Evolutionary conservation across 495 filamentous ascomycete species (phyloP).

Genomic region (Neurospora intermedia): DNA sequence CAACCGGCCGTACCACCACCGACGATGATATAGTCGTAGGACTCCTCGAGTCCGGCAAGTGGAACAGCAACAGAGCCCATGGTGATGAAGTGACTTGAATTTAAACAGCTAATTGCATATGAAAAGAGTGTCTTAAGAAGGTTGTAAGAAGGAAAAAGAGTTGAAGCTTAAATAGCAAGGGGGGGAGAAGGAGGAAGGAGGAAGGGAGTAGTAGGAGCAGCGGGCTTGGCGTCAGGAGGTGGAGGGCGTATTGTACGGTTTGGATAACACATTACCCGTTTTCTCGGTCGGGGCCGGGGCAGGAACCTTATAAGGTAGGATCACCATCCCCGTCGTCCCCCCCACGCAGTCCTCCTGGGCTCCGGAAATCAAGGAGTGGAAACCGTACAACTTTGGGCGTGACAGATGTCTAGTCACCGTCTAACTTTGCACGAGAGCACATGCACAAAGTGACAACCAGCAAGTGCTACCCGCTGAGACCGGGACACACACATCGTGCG

Average conservation of each 20-base stretch:
- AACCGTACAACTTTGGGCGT: not conserved
- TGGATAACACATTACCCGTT: not conserved
- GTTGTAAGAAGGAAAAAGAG: not conserved
- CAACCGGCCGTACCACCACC: constrained; percentile 84
- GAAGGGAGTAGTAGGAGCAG: not conserved
- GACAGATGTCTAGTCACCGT: not conserved
- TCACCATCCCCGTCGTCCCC: not conserved
- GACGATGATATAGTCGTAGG: constrained; percentile 76
- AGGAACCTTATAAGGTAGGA: not conserved
- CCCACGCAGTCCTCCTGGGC: not conserved
- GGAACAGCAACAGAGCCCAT: not conserved
- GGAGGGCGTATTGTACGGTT: not conserved
- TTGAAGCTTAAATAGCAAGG: not conserved
- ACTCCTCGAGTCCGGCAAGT: constrained; percentile 3
- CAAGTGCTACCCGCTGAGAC: not conserved
- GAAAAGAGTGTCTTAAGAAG: not conserved
- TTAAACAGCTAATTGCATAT: not conserved
- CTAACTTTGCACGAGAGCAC: not conserved
- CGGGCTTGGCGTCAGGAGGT: not conserved
- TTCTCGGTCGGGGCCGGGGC: not conserved
- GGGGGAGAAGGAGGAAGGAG: not conserved
- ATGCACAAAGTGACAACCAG: not conserved
- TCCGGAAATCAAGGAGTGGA: not conserved
- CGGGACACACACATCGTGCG: not conserved
- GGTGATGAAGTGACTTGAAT: not conserved